Base-by-base conservation (phyloP, 352 stramenopile species). In the Sclerospora graminicola region DNA sequence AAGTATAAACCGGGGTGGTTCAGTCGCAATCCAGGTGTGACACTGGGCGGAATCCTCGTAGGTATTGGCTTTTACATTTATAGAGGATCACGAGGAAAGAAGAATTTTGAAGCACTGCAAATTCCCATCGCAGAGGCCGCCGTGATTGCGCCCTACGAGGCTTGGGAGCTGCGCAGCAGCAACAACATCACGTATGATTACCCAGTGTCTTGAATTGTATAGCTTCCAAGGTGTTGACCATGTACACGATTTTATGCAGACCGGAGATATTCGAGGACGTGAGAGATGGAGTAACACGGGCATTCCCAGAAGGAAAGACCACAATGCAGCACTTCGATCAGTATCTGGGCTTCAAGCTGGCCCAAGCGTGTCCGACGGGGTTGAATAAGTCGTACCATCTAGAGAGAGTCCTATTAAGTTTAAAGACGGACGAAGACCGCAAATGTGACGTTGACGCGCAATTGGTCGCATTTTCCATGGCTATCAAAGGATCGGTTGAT, bases 1-100 rank as follows among this genome's bases (percentile, higher is more conserved):
- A 85, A 89, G 52, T 87, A 84, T 62, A 85, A 86, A 48, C 79
- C 79, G 28, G 80, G 80, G 19, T 88, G 72, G 59, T 91, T 91
- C 63, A 91, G 80, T 39, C 80, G 80, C 57, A 85, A 91, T 42
- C 80, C 80, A 1, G 80, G 76, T n/a, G 51, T 87, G 40, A 81
- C 77, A 32, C 57, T 91, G 27, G 72, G 75, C 37, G 72, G 65
- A 23, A 81, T 89, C 19, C 35, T 89, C 36, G 34, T 88, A 8
- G 62, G 58, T 14, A 91, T 89, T 38, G 63, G 53, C 6, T 48
- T 72, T 15, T 91, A 82, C 53, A 72, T 91, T 39, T 86, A 88
- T 57, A 67, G 80, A 21, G 69, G 77, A 21, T 79, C 70, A 15
- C 49, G 64, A 26, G 71, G 72, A 53, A 89, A 87, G 50, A 86